phyloP scores from a whole-genome alignment of 192 early-diverging fungal genomes.

The Coemansia sp. region DNA sequence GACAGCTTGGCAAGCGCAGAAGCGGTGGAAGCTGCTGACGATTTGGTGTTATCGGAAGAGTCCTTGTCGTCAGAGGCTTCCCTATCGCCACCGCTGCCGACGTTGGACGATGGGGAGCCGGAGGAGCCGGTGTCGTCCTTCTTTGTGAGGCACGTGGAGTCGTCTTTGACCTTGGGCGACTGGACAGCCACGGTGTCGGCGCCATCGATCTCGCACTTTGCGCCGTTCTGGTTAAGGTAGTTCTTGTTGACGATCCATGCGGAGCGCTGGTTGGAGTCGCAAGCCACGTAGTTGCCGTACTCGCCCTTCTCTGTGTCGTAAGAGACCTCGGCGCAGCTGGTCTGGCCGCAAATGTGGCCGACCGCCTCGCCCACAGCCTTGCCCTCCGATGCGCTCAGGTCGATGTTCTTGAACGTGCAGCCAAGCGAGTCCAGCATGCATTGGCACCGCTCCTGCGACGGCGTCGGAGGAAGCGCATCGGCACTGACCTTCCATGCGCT shows the following conservation, averaged over 20 bases:
- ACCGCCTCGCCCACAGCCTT: slow-evolving; percentile 35
- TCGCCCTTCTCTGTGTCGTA: slow-evolving; percentile 37
- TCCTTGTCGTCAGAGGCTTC: slow-evolving; percentile 6
- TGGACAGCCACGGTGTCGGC: slow-evolving; percentile 28
- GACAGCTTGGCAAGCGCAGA: slow-evolving; percentile 7
- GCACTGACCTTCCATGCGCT: slow-evolving; percentile 58
- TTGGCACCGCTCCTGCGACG: slow-evolving; percentile 60
- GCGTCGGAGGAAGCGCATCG: slow-evolving; percentile 62
- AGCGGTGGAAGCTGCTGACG: not conserved
- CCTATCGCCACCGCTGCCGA: slow-evolving; percentile 5
- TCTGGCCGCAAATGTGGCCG: slow-evolving; percentile 44
- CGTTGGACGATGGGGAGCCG: slow-evolving; percentile 19
- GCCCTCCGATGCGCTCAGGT: slow-evolving; percentile 31
- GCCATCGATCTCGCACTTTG: slow-evolving; percentile 37
- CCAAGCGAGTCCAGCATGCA: slow-evolving; percentile 65
- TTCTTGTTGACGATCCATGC: slow-evolving; percentile 51
- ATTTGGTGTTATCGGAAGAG: not conserved
- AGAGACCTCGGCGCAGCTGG: slow-evolving; percentile 40
- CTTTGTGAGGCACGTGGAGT: slow-evolving; percentile 21
- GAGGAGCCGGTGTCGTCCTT: slow-evolving; percentile 35
- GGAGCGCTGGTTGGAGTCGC: slow-evolving; percentile 34
- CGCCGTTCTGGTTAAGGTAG: slow-evolving; percentile 35
- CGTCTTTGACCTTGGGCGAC: slow-evolving; percentile 37
- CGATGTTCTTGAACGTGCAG: slow-evolving; percentile 46
- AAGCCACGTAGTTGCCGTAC: slow-evolving; percentile 50